Conservation (phyloP, 805 yeast genomes). For the Candida oleophila region DNA sequence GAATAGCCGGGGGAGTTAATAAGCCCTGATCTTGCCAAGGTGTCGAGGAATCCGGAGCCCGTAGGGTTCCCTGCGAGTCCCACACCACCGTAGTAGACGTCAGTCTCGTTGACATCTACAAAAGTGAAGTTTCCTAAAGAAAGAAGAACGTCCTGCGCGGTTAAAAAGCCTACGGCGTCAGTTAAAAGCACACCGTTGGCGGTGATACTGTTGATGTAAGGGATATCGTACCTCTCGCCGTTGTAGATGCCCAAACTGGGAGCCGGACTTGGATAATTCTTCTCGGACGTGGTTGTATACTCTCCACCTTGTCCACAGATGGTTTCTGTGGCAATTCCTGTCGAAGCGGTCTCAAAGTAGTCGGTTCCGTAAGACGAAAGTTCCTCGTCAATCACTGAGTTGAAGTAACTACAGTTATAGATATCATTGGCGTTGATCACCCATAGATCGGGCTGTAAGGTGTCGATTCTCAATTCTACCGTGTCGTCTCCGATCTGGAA, state of each 20-base stretch:
- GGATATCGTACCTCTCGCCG: constrained; percentile 18
- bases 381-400: constrained; percentile 14
- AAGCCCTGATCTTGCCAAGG: constrained; percentile 16
- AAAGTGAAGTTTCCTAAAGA: constrained; percentile 24
- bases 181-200: constrained; percentile 29
- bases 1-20: constrained; percentile 35
- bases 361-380: constrained; percentile 16
- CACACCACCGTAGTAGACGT: constrained; percentile 29
- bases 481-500: constrained; percentile 10
- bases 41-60: constrained; percentile 28
- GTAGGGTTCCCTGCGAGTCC: constrained; percentile 32
- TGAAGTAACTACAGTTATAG: constrained; percentile 22
- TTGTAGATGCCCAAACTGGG: constrained; percentile 10
- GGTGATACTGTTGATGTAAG: constrained; percentile 24
- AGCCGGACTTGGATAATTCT: constrained; percentile 12
- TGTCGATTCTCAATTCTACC: constrained; percentile 26
- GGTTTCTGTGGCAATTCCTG: constrained; percentile 18
- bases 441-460: constrained; percentile 40
- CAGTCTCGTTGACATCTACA: constrained; percentile 22
- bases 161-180: constrained; percentile 20
- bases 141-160: constrained; percentile 11
- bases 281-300: constrained; percentile 13
- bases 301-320: constrained; percentile 31
- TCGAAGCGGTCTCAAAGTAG: constrained; percentile 16
- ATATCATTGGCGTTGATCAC: constrained; percentile 27